Base-by-base conservation (phyloP, 1,284 basidiomycete genomes). In the Cutaneotrichosporon dermatis region DNA sequence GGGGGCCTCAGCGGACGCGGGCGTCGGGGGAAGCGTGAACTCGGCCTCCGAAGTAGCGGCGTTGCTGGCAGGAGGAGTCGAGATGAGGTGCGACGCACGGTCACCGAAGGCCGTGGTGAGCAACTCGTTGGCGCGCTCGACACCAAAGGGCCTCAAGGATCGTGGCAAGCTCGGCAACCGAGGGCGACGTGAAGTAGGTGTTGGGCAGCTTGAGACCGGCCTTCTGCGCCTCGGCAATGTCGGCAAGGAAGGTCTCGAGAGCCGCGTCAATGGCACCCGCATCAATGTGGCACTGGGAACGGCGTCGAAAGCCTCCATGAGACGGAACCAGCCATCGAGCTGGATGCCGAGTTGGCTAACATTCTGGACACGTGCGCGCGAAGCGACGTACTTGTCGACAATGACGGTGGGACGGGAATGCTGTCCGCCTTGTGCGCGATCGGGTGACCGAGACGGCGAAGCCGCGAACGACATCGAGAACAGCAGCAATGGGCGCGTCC, bases 191-290 rank as follows among this genome's bases (percentile, higher is more conserved):
- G 46, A 36, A 40, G 7, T 57, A 39, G 8, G 79, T 76, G 12
- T 76, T 69, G 52, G 80, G 68, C 4, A 82, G 71, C 44, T 78
- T 43, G 41, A 41, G 25, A 11, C 51, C 10, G 7, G 39, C 10
- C 15, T 35, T 36, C 37, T 54, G 11, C 11, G 46, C 46, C 12
- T 72, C 66, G 39, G 79, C 69, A 48, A 83, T 72, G 49, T 76
- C 70, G 10, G 71, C 69, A 55, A 82, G 84, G 1, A 88, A 62
- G 56, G 80, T 74, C 68, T 88, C 86, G 44, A 87, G 76, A 1
- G 62, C 65, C 2, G 58, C 52, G 58, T 70, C 69, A 49, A 54
- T 61, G 4, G 69, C 68, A 12, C 67, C 69, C 6, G 63, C 59
- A 37, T 64, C 54, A 25, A 68, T 40, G 39, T 51, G 40, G 44